A percentile compares a stretch with the other conserved stretches of the same genome.
Conservation (phyloP, 345 rosid species). For the Linum usitatissimum region DNA sequence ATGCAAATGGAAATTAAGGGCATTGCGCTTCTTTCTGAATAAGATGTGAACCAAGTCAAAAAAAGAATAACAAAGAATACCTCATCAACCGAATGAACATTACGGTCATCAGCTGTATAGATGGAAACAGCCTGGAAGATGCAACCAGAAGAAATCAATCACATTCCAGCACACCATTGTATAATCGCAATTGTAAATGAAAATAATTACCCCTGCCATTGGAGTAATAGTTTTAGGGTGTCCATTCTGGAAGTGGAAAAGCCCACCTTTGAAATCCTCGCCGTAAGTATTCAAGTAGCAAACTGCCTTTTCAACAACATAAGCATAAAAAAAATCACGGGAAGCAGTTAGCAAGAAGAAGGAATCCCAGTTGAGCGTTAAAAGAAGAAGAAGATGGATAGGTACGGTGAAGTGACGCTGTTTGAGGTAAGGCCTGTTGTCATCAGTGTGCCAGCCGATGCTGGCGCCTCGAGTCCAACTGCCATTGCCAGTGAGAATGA, state of each 20-base stretch:
- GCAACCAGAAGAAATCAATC: background rate
- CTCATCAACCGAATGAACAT: conserved; percentile 86
- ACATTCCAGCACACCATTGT: background rate
- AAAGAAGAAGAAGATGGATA: background rate
- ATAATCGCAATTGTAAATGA: background rate
- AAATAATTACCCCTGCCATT: conserved; percentile 61
- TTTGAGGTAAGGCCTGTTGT: conserved; percentile 67
- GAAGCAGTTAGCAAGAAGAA: conserved; percentile 13
- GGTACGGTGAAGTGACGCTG: conserved; percentile 72
- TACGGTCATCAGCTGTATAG: conserved; percentile 81
- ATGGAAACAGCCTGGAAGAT: conserved; percentile 56
- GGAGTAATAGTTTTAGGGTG: conserved; percentile 54
- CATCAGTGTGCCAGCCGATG: conserved; percentile 98
- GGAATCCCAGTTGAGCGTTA: background rate
- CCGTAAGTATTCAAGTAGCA: conserved; percentile 76
- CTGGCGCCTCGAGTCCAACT: conserved; percentile 89
- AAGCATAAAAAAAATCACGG: conserved; percentile 8
- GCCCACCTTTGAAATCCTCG: conserved; percentile 69
- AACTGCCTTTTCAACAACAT: conserved; percentile 53
- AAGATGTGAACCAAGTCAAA: no score
- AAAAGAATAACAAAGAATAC: conserved; percentile 25
- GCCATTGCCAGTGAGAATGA: background rate
- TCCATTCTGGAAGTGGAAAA: conserved; percentile 75
- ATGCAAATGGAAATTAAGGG: no score
- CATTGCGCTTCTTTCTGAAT: no score